Conservation (phyloP, 805 yeast genomes). For the Isabelozyma rhagii region DNA sequence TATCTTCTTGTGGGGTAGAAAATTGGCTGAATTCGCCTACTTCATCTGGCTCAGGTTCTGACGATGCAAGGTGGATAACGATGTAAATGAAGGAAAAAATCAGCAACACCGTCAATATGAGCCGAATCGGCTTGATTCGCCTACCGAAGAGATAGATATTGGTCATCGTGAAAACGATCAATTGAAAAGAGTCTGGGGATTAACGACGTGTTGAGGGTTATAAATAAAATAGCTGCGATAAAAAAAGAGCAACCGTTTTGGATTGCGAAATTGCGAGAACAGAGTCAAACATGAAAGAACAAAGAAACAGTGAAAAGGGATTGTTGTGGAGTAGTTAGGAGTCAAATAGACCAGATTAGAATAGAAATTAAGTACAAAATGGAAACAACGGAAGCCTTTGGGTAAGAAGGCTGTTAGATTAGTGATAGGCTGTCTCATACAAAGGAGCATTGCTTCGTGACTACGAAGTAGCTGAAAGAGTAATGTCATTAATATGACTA, state of each 20-base stretch:
- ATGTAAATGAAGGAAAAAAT: neutral
- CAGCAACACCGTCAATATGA: neutral
- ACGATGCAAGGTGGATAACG: neutral
- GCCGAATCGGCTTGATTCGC: neutral
- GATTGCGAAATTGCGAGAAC: no score
- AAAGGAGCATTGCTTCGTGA: no score
- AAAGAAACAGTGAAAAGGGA: no score
- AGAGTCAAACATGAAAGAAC: no score
- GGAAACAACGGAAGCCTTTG: neutral
- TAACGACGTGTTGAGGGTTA: neutral
- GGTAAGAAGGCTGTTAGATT: no score
- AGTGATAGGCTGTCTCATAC: no score
- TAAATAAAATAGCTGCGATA: no score
- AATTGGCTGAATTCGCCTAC: slow-evolving; percentile 8
- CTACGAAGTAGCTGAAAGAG: no score
- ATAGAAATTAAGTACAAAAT: neutral
- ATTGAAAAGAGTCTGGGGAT: neutral
- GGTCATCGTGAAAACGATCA: neutral
- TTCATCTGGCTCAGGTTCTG: neutral
- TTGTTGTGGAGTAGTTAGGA: no score
- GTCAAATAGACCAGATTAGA: neutral
- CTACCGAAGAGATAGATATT: neutral
- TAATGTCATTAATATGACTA: no score
- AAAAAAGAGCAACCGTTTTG: no score
- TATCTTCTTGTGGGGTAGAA: slow-evolving; percentile 16